phyloP scores from a whole-genome alignment of 2,329 filamentous ascomycete genomes.

The Paraphoma chrysanthemicola region DNA sequence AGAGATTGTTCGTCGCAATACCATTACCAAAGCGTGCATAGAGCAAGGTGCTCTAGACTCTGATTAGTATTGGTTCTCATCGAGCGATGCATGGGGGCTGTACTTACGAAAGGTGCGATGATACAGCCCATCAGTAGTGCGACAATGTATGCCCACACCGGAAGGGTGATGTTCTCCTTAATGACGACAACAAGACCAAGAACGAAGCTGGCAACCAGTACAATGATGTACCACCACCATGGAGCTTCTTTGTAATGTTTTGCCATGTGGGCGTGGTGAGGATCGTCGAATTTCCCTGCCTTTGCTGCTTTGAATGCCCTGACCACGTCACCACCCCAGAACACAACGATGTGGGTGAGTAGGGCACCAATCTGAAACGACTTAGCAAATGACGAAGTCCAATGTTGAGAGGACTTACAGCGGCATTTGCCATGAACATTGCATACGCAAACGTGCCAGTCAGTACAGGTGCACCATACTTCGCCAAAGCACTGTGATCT shows the following conservation, averaged over 20 bases:
- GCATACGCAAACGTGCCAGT: conserved; percentile 19
- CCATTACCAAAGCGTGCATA: conserved; percentile 21
- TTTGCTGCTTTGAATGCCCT: conserved; percentile 16
- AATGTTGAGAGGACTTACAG: conserved; percentile 1
- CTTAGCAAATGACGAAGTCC: not conserved
- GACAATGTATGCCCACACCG: conserved; percentile 18
- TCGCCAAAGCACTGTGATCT: conserved; percentile 16
- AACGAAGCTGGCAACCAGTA: conserved; percentile 17
- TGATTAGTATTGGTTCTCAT: not conserved
- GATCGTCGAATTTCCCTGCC: conserved; percentile 14
- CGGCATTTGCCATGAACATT: conserved; percentile 26
- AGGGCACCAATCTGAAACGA: conserved; percentile 12
- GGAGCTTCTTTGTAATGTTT: conserved; percentile 20
- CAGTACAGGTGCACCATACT: conserved; percentile 17
- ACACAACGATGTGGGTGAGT: conserved; percentile 17
- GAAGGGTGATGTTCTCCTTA: conserved; percentile 21
- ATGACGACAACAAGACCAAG: conserved; percentile 18
- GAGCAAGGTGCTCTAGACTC: conserved; percentile 14
- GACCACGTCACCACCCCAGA: conserved; percentile 20
- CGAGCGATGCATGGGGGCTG: not conserved
- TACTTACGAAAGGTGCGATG: conserved; percentile 19
- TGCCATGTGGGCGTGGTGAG: conserved; percentile 18
- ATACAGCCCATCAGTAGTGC: conserved; percentile 12
- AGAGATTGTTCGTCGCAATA: conserved; percentile 23
- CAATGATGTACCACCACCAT: conserved; percentile 20